Evolutionary conservation across 1,284 basidiomycete genomes (phyloP).

Genomic region (Trichosporon inkin): DNA sequence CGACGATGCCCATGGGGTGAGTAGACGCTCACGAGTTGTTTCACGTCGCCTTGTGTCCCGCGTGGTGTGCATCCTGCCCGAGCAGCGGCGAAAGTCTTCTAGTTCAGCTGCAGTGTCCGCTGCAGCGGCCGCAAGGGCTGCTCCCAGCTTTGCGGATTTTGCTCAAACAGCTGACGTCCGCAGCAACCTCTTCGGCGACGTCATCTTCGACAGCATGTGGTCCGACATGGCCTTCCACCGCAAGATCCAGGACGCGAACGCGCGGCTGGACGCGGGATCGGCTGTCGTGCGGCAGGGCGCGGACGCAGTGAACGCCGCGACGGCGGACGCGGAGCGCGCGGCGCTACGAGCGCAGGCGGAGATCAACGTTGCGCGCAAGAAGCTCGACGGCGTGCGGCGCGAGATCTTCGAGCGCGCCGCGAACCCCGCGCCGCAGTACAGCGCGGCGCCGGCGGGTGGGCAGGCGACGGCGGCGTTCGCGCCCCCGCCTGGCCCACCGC

Average conservation of each 20-base stretch:
- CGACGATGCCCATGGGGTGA: conserved; percentile 21
- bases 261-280: neutral
- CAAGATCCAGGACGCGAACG: conserved; percentile 17
- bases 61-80: no score
- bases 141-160: no score
- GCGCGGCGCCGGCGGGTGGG: neutral
- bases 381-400: neutral
- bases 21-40: no score
- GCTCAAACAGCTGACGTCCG: neutral
- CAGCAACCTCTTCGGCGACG: conserved; percentile 23
- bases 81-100: no score
- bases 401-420: conserved; percentile 3
- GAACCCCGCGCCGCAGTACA: conserved; percentile 1
- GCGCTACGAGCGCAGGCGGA: neutral
- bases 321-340: neutral
- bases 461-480: neutral
- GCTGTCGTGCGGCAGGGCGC: neutral
- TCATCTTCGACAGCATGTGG: conserved; percentile 29
- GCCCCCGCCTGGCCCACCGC: neutral
- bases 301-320: neutral
- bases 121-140: no score
- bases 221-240: conserved; percentile 25
- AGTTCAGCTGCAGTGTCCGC: no score
- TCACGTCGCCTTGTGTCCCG: no score
- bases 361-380: neutral